Base-by-base conservation (phyloP, 768 basidiomycete genomes). In the Chalciporus chontae region DNA sequence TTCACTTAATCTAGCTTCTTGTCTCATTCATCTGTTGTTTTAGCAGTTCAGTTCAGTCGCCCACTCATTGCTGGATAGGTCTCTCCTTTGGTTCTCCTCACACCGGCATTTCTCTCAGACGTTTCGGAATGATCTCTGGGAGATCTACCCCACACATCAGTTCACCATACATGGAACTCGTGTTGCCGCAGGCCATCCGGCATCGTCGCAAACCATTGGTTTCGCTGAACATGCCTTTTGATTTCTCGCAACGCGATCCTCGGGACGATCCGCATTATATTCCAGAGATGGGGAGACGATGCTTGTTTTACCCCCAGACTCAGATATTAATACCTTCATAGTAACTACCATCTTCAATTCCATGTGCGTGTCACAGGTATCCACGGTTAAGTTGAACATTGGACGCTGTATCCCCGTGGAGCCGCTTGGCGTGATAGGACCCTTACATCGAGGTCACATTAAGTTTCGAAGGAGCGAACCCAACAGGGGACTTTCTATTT, bases 121-220 rank as follows among this genome's bases (percentile, higher is more conserved):
- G 17, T n/a, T 51, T 56, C 27, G 42, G 54, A 31, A 51, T 57
- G 54, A 32, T 51, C 4, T 19, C 24, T 13, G 39, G 41, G 32
- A 52, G 21, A 8, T 23, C 15, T 43, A 29, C 44, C 13, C 53
- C 54, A 0, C 23, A 51, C 1, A 31, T 41, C 45, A 40, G 26
- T 26, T 40, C 42, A 5, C 27, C 15, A 23, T 21, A 40, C 24
- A 39, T 17, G 5, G 34, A 36, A n/a, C n/a, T 36, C 15, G 14
- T n/a, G 29, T 40, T 55, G 10, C 54, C 41, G 21, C 38, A 8
- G 40, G 29, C 19, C n/a, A 7, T 15, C 29, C 32, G 2, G 10
- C 32, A 18, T 23, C 15, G 5, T 14, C 40, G 54, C 11, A 4
- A 23, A n/a, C 43, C 36, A n/a, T 23, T 52, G 27, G 36, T 34